Evolutionary conservation across 441 rosid genomes (phyloP).

Genomic region (Populus hybrid): DNA sequence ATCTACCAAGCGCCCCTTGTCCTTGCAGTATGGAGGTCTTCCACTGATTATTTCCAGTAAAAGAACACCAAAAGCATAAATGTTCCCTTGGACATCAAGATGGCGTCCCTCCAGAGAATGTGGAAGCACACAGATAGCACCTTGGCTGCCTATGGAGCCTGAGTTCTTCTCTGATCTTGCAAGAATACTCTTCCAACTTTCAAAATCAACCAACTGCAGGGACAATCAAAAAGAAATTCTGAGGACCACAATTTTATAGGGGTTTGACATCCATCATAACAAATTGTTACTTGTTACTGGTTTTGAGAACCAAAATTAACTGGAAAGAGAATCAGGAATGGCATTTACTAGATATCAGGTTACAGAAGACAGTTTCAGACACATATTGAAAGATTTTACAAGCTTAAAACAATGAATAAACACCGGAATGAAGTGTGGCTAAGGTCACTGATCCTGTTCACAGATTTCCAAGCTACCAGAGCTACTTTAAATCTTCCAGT

Average conservation of each 20-base stretch:
- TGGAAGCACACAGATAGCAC: conserved; percentile 76
- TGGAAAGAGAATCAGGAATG: background rate
- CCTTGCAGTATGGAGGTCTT: conserved; percentile 86
- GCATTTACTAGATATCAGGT: background rate
- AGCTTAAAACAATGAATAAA: background rate
- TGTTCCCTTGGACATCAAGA: conserved; percentile 78
- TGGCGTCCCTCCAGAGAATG: conserved; percentile 70
- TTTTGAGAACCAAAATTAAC: too few relatives aligned
- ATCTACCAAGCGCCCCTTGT: conserved; percentile 76
- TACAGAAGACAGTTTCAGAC: background rate
- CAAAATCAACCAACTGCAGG: conserved; percentile 89
- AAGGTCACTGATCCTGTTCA: background rate
- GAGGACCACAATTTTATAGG: background rate
- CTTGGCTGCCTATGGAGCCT: conserved; percentile 69
- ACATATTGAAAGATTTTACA: too few relatives aligned
- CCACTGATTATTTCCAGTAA: conserved; percentile 88
- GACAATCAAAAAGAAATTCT: conserved; percentile 8
- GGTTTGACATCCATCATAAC: background rate
- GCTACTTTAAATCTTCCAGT: background rate
- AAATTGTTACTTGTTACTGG: too few relatives aligned
- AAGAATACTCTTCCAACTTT: conserved; percentile 92
- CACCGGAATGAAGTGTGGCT: background rate
- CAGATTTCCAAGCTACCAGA: background rate
- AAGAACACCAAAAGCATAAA: conserved; percentile 82
- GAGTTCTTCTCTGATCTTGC: conserved; percentile 89